Percentiles rank a stretch among this genome's conserved stretches.
phyloP scores from a whole-genome alignment of 2,329 filamentous ascomycete genomes.

The Stromatinia cepivora region DNA sequence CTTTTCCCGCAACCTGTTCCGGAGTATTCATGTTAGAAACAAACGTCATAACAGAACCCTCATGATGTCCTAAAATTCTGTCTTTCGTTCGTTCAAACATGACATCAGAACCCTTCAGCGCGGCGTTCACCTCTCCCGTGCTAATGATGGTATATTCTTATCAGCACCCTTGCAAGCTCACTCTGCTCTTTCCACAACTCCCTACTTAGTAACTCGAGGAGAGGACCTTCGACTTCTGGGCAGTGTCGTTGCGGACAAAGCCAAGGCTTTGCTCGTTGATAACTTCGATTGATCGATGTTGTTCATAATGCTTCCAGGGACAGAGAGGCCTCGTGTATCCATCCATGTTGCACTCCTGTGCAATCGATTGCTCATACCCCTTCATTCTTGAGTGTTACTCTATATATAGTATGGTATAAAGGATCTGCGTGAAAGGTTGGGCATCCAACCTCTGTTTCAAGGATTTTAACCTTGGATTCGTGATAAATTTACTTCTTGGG shows the following conservation, averaged over 20 bases:
- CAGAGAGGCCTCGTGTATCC: background rate
- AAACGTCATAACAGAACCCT: background rate
- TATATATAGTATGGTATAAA: no score
- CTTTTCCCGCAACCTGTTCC: background rate
- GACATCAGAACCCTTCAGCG: background rate
- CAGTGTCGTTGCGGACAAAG: background rate
- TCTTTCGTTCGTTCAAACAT: background rate
- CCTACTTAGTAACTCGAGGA: background rate
- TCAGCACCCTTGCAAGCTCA: background rate
- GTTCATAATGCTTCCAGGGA: background rate
- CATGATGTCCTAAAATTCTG: background rate
- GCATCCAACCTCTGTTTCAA: no score
- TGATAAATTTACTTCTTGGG: no score
- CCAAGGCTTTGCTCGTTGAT: background rate
- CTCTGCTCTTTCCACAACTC: no score
- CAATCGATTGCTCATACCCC: background rate
- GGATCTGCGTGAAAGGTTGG: no score
- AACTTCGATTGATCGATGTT: background rate
- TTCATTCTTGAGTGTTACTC: background rate
- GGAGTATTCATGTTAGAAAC: background rate
- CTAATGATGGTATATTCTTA: constrained; percentile 1
- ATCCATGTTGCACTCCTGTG: background rate
- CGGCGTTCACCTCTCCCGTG: background rate
- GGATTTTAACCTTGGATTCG: no score
- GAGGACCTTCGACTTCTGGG: background rate